Conservation (phyloP, 768 basidiomycete genomes). For the Suillus spraguei region DNA sequence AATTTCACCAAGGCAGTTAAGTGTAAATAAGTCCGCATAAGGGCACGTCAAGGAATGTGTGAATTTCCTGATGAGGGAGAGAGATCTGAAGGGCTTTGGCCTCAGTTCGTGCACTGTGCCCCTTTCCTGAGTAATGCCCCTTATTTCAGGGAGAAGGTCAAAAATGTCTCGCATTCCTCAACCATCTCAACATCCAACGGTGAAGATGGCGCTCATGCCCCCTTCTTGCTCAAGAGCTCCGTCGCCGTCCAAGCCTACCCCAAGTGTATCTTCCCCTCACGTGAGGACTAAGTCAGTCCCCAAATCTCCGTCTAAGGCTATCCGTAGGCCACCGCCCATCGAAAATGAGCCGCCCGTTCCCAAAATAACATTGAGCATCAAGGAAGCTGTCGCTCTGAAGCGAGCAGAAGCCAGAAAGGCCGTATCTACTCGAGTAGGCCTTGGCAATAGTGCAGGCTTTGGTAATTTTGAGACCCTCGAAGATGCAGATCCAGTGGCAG, state of each 20-base stretch:
- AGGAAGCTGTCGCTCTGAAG: conserved; percentile 78
- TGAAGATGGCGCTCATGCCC: conserved; percentile 29
- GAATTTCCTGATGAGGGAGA: no score
- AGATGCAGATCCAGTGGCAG: conserved; percentile 37
- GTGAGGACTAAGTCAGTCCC: conserved; percentile 41
- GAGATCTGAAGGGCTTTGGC: no score
- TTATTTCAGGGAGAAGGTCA: no score
- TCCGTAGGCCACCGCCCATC: conserved; percentile 23
- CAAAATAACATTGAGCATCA: conserved; percentile 51
- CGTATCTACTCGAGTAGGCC: conserved; percentile 18
- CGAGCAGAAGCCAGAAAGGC: conserved; percentile 79
- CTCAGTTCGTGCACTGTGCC: no score
- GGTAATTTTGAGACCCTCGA: conserved; percentile 47
- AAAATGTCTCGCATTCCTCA: conserved; percentile 46
- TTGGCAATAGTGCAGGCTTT: conserved; percentile 22
- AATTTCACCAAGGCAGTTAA: no score
- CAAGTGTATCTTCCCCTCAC: conserved; percentile 30
- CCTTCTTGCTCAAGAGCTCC: conserved; percentile 34
- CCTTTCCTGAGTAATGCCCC: no score
- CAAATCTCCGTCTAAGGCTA: conserved; percentile 35
- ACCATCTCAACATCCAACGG: conserved; percentile 33
- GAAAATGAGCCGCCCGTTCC: conserved; percentile 31
- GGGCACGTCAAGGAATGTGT: no score
- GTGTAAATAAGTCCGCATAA: no score
- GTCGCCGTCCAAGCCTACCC: conserved; percentile 32